Percentiles rank a stretch among this genome's conserved stretches.
These are phyloP conservation scores for Apiotrichum siamense DNA, from an alignment of 1,284 basidiomycete species.

Conservation along the genomic window DNA sequence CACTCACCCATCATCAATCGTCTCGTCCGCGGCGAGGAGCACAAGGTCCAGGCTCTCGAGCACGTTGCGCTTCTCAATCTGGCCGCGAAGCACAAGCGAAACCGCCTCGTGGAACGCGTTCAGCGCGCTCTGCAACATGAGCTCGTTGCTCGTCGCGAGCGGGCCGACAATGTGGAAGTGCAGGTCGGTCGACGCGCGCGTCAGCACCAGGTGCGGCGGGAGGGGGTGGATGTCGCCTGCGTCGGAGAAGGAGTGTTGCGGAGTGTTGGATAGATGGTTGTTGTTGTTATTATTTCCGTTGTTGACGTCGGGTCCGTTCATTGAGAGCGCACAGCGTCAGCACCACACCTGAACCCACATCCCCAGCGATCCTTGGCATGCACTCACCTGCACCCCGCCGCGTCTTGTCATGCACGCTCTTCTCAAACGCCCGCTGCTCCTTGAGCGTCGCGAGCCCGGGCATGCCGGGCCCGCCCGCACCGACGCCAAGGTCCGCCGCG, in stretches of 20 bases:
- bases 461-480: slow-evolving; percentile 39
- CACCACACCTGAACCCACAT: neutral
- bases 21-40: slow-evolving; percentile 89
- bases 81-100: slow-evolving; percentile 75
- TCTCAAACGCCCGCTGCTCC: slow-evolving; percentile 93
- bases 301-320: too few species aligned
- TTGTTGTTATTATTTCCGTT: too few species aligned
- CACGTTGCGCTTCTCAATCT: slow-evolving; percentile 91
- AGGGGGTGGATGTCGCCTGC: slow-evolving; percentile 91
- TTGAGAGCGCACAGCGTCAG: neutral
- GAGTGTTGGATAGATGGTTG: too few species aligned
- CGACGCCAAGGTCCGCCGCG: slow-evolving; percentile 48
- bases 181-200: slow-evolving; percentile 89
- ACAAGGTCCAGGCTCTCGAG: slow-evolving; percentile 94
- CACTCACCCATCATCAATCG: slow-evolving; percentile 91
- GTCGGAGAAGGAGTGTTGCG: neutral
- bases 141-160: slow-evolving; percentile 78
- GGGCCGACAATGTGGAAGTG: slow-evolving; percentile 91
- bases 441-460: slow-evolving; percentile 58
- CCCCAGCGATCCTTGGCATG: neutral
- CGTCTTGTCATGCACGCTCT: slow-evolving; percentile 90
- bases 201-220: slow-evolving; percentile 79
- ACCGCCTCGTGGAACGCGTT: slow-evolving; percentile 81
- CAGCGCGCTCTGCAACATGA: slow-evolving; percentile 86
- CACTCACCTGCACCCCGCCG: slow-evolving; percentile 77